Evolutionary conservation across 257 asterid genomes (phyloP).

Genomic region (Solanum rostratum): DNA sequence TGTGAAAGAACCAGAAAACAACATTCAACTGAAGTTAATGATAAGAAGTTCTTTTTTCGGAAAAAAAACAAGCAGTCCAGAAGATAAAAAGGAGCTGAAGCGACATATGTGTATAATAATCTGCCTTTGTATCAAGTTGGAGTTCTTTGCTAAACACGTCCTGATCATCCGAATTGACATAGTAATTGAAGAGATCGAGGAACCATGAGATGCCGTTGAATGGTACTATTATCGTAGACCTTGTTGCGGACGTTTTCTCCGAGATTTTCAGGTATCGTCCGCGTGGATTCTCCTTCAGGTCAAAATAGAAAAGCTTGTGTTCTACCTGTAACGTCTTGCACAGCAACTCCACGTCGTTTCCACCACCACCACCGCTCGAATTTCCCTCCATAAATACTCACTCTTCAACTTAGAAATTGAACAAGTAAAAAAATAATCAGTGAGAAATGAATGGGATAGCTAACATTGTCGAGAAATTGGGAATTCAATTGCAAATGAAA

Average conservation of each 20-base stretch:
- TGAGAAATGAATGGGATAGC: neutral
- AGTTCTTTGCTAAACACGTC: constrained; percentile 85
- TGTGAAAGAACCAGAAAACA: neutral
- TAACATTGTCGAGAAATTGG: neutral
- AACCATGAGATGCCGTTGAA: constrained; percentile 92
- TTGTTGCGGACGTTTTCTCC: constrained; percentile 90
- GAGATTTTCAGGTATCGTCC: constrained; percentile 94
- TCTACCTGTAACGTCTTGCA: constrained; percentile 93
- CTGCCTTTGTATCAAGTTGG: constrained; percentile 90
- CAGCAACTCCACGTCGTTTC: constrained; percentile 71
- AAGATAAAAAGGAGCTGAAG: neutral
- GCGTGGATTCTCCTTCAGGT: constrained; percentile 96
- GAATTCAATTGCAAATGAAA: neutral
- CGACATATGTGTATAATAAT: neutral
- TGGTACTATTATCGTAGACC: constrained; percentile 95
- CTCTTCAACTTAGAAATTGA: neutral
- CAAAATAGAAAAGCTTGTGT: constrained; percentile 95
- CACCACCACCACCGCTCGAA: constrained; percentile 30
- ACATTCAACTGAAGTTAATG: constrained; percentile 1
- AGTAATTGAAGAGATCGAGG: constrained; percentile 95
- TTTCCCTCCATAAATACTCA: constrained; percentile 57
- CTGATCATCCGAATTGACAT: constrained; percentile 72
- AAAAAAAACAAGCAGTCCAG: neutral
- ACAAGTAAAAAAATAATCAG: neutral
- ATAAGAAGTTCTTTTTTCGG: neutral